Evolutionary conservation across 2,329 filamentous ascomycete genomes (phyloP), one percentile per base, ranked within the genome.

Genomic region (Drechslerella coelobrocha): DNA sequence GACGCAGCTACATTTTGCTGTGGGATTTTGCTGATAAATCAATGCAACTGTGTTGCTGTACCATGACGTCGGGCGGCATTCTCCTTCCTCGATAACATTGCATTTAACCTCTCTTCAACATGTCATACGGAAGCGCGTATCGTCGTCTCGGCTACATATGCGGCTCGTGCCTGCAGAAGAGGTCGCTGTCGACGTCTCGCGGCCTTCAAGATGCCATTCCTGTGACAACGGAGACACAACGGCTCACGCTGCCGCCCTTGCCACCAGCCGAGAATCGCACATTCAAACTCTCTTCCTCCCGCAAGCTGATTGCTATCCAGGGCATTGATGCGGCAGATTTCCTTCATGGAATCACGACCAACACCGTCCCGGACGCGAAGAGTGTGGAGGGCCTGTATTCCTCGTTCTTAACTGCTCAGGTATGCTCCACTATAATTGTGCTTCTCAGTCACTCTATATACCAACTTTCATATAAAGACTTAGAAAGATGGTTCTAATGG

Each of bases 261-360:
- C 45, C 54, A n/a, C 68, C 68, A 17, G 26, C 41, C 12, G 68
- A 72, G 29, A 54, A 45, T 68, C 82, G 81, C 74, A 77, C 85
- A 78, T 80, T 85, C 12, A 78, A 79, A 24, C 85, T 97, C 72
- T 80, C 85, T n/a, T 26, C 60, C 2, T 88, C 88, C 73, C 89
- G 94, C 53, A 86, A 87, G 56, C 83, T 97, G 47, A 87, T 99
- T 74, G 88, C 88, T 41, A 82, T 97, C 72, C 85, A 87, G 14
- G 94, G 94, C 1, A 83, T 83, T 2, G 93, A 97, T 76, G 87
- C 91, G 29, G 84, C 89, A 50, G 88, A 89, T 74, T 97, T 92
- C 79, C 84, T 99, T 1, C 92, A 97, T 78, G 92, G 93, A 59
- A 85, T 96, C 62, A 85, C 94, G 73, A 96, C 93, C 0, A 89